Base-by-base conservation (phyloP, 768 basidiomycete genomes). In the Saitozyma sp. region DNA sequence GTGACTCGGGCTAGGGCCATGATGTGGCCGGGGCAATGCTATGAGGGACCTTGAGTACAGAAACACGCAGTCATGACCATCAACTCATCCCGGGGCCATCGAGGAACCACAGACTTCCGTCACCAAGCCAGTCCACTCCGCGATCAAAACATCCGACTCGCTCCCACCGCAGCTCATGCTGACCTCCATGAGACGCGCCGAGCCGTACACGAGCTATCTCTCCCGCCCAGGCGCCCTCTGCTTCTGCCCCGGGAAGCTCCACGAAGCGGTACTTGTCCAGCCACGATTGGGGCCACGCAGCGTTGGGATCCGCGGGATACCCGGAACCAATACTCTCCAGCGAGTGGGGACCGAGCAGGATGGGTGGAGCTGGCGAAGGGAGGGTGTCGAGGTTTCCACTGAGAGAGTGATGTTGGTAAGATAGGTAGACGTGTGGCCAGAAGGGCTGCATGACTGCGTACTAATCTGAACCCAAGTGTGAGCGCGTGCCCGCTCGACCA, bases 21-120 rank as follows among this genome's bases (percentile, higher is more conserved):
- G 9, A 70, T 61, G 46, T 74, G 69, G 5, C 72, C 72, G 8
- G 57, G 53, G 20, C 54, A 61, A 41, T 74, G 72, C 71, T 73
- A 20, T 13, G 29, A 29, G 29, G 2, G 29, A 29, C 29, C 29
- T 29, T 29, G 29, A 29, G 29, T 5, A 29, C 29, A 29, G 29
- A 29, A 2, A 29, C 29, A 29, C 29, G 5, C 2, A 29, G 29
- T 29, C 29, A 29, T 29, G 29, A 29, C 29, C 29, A 29, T 29
- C 8, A 19, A 65, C 71, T 63, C 37, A 70, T 66, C 14, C 72
- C 72, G 45, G 69, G 69, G 13, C 60, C 61, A 61, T 67, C 58
- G 10, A 67, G 50, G 9, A 74, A 55, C 67, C 67, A 74, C 43
- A 71, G 58, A 54, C 65, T 65, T 3, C 72, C 72, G 58, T 74